Evolutionary conservation across 305 asterid species (phyloP).

Genomic region (Salvia sclarea): DNA sequence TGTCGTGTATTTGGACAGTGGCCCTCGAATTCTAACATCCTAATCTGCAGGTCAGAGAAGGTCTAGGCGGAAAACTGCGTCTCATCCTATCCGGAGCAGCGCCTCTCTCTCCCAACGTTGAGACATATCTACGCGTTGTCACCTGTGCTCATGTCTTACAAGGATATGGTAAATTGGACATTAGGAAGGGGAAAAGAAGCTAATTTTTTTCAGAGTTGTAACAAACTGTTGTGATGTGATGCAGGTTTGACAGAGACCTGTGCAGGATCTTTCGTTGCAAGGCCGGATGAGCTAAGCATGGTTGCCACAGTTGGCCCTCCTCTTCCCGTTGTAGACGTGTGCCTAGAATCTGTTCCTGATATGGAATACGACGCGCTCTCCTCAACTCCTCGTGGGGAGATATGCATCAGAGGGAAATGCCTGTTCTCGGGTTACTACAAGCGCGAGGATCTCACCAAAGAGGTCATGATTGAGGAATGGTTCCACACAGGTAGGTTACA

Average conservation of each 20-base stretch:
- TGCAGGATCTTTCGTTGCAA: constrained; percentile 84
- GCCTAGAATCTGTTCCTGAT: constrained; percentile 82
- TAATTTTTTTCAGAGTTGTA: too few relatives aligned
- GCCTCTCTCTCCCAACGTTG: constrained; percentile 81
- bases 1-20: neutral
- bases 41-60: constrained; percentile 60
- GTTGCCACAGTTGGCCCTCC: constrained; percentile 88
- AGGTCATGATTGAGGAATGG: constrained; percentile 77
- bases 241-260: constrained; percentile 92
- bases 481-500: constrained; percentile 65
- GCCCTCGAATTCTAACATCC: constrained; percentile 3
- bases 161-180: constrained; percentile 63
- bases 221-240: constrained; percentile 11
- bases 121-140: constrained; percentile 71
- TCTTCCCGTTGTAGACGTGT: constrained; percentile 66
- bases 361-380: constrained; percentile 80
- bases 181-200: too few relatives aligned
- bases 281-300: constrained; percentile 69
- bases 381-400: constrained; percentile 71
- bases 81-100: constrained; percentile 90
- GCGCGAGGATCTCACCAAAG: constrained; percentile 70
- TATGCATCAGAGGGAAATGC: constrained; percentile 75
- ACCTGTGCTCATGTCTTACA: constrained; percentile 88
- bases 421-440: constrained; percentile 86
- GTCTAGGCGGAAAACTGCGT: constrained; percentile 80